Conservation (phyloP, 768 basidiomycete species). For the Trichaptum fuscoviolaceum region DNA sequence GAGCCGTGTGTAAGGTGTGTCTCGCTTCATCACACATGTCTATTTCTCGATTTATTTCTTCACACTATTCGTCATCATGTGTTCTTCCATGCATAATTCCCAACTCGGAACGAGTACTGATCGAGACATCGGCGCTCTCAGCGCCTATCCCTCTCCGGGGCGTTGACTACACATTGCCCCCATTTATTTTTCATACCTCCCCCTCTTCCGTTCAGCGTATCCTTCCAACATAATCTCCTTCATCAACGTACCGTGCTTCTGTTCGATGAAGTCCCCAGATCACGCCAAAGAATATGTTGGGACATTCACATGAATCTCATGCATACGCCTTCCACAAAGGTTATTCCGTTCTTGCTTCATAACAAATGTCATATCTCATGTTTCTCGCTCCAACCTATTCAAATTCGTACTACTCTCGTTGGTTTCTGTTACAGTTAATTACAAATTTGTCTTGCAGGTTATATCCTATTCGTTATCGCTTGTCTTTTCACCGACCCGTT, state of each 20-base stretch:
- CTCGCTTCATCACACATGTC: too few species aligned
- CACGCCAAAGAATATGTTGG: not conserved
- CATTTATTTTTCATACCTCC: too few species aligned
- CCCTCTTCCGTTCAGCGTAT: too few species aligned
- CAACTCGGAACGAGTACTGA: too few species aligned
- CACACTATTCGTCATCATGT: too few species aligned
- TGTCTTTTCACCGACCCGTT: not conserved
- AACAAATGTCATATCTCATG: slow-evolving; percentile 1
- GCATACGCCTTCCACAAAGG: not conserved
- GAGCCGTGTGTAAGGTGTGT: slow-evolving; percentile 58
- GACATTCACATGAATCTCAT: not conserved
- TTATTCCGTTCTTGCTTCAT: slow-evolving; percentile 1
- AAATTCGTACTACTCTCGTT: not conserved
- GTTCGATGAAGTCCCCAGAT: not conserved
- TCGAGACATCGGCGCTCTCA: not conserved
- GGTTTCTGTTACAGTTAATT: not conserved
- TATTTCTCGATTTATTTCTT: too few species aligned
- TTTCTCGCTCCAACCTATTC: not conserved
- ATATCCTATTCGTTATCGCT: not conserved
- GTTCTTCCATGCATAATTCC: not conserved
- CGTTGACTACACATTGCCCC: too few species aligned
- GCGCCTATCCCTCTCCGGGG: too few species aligned
- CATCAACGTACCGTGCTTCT: not conserved
- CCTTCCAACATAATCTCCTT: too few species aligned
- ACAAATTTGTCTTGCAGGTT: not conserved